Conservation (phyloP, 768 basidiomycete species). For the Naganishia onofrii region DNA sequence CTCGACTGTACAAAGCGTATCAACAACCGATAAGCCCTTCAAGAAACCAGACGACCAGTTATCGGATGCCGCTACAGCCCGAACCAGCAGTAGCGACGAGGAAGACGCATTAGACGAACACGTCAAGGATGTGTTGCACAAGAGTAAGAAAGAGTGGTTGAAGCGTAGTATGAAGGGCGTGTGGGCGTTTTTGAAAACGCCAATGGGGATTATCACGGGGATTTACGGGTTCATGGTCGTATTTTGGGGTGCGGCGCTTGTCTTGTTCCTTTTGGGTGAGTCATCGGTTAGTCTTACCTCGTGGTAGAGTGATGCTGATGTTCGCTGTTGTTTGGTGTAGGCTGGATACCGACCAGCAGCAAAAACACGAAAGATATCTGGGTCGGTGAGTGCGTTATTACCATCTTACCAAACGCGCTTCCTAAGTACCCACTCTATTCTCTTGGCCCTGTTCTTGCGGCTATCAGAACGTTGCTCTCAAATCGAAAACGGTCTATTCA, state of each 20-base stretch:
- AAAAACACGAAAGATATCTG: conserved; percentile 70
- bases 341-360: conserved; percentile 67
- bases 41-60: conserved; percentile 15
- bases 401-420: neutral
- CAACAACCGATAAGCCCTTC: conserved; percentile 10
- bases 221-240: conserved; percentile 77
- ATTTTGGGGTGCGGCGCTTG: conserved; percentile 84
- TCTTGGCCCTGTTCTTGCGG: neutral
- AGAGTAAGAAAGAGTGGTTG: conserved; percentile 56
- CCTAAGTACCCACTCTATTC: neutral
- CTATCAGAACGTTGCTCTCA: conserved; percentile 65
- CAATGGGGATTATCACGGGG: conserved; percentile 68
- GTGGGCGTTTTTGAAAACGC: conserved; percentile 81
- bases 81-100: conserved; percentile 2
- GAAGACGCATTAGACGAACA: conserved; percentile 64
- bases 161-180: conserved; percentile 61
- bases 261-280: conserved; percentile 63
- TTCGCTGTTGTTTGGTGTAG: conserved; percentile 23
- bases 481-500: conserved; percentile 75
- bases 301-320: neutral
- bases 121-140: conserved; percentile 70
- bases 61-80: conserved; percentile 26
- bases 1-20: neutral
- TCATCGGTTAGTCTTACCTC: conserved; percentile 38
- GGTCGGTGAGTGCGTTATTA: conserved; percentile 55